phyloP scores from a whole-genome alignment of 83 land plant genomes.

The Isoetes engelmannii region DNA sequence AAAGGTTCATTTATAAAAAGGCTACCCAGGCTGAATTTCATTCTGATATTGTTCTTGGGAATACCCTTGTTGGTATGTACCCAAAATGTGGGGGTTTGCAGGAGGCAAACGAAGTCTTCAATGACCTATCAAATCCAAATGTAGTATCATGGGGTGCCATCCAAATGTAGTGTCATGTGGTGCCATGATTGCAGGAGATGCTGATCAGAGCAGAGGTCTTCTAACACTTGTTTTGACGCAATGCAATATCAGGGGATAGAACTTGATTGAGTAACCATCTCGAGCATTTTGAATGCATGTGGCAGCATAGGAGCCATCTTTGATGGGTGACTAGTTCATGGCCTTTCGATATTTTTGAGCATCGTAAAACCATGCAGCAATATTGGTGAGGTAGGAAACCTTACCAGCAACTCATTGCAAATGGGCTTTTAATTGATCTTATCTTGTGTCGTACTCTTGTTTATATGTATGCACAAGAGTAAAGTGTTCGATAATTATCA shows the following conservation, averaged over 20 bases:
- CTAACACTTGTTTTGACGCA: constrained; percentile 12
- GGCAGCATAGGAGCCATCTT: constrained; percentile 14
- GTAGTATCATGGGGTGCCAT: constrained; percentile 29
- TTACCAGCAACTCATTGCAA: neutral
- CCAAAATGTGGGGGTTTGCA: constrained; percentile 20
- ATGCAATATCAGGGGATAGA: constrained; percentile 6
- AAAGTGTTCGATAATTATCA: constrained; percentile 8
- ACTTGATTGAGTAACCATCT: constrained; percentile 18
- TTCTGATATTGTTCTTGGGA: constrained; percentile 20
- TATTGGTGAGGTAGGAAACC: neutral
- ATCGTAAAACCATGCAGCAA: constrained; percentile 1
- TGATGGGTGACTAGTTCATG: constrained; percentile 10
- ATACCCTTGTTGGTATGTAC: constrained; percentile 25
- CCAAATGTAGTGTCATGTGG: constrained; percentile 25
- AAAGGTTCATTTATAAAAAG: constrained; percentile 10
- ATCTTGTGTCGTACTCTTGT: neutral
- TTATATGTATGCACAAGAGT: constrained; percentile 6
- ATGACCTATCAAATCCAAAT: constrained; percentile 12
- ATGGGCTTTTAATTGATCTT: neutral
- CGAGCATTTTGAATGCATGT: constrained; percentile 20
- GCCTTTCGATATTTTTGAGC: neutral
- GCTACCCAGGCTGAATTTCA: neutral
- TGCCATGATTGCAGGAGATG: constrained; percentile 21
- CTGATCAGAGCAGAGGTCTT: constrained; percentile 13
- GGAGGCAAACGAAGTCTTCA: constrained; percentile 15